Evolutionary conservation across 495 filamentous ascomycete species (phyloP).

Genomic region (Aspergillus nanangensis): DNA sequence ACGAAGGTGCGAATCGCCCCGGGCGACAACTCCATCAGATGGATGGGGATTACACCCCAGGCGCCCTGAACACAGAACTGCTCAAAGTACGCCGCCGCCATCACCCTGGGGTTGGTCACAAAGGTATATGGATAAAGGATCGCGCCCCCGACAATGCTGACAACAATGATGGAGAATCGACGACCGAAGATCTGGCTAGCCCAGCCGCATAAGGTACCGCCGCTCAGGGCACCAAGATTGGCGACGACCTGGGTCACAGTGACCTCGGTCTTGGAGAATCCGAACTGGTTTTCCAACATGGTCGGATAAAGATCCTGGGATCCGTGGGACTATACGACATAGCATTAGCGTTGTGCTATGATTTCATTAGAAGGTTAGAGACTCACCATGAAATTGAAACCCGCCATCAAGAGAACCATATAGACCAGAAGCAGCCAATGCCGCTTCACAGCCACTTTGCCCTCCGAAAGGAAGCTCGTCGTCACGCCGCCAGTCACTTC

Average conservation of each 20-base stretch:
- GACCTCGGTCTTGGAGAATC: constrained; percentile 64
- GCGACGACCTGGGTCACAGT: constrained; percentile 83
- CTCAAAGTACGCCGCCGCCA: constrained; percentile 85
- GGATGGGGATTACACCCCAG: constrained; percentile 81
- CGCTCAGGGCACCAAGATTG: constrained; percentile 75
- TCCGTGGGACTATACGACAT: constrained; percentile 61
- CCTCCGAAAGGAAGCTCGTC: constrained; percentile 67
- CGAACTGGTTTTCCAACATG: constrained; percentile 73
- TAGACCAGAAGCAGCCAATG: constrained; percentile 81
- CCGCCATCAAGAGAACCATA: constrained; percentile 80
- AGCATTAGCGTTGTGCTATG: neutral
- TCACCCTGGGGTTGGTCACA: constrained; percentile 53
- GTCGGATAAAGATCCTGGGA: constrained; percentile 91
- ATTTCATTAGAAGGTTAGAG: neutral
- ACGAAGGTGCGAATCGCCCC: constrained; percentile 79
- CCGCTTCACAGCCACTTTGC: constrained; percentile 66
- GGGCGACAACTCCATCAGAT: constrained; percentile 83
- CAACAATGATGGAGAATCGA: constrained; percentile 73
- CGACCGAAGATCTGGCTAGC: constrained; percentile 77
- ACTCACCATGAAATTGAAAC: constrained; percentile 78
- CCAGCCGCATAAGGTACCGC: constrained; percentile 76
- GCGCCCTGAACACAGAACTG: constrained; percentile 88
- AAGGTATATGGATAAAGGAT: constrained; percentile 81
- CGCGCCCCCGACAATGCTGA: constrained; percentile 71
- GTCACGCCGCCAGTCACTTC: constrained; percentile 41